phyloP scores from a whole-genome alignment of 345 rosid genomes.

The Salix dunnii region DNA sequence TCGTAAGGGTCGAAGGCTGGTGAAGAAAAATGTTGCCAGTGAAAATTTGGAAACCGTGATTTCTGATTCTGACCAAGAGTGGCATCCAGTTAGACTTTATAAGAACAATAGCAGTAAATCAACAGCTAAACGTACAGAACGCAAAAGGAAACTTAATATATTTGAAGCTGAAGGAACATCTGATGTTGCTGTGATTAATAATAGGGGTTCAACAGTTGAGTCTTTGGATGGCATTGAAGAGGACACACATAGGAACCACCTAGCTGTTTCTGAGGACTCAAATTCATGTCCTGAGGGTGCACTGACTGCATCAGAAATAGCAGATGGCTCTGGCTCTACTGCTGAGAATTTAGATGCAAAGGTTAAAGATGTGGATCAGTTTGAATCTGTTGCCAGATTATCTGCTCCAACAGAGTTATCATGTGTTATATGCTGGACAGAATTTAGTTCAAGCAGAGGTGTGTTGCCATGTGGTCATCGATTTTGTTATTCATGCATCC shows the following conservation, averaged over 20 bases:
- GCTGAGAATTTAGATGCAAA: conserved; percentile 20
- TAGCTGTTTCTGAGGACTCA: conserved; percentile 16
- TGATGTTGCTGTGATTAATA: conserved; percentile 17
- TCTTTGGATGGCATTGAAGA: conserved; percentile 42
- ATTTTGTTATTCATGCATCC: conserved; percentile 90
- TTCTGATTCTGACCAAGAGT: conserved; percentile 47
- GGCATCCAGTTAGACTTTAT: conserved; percentile 21
- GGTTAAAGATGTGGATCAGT: conserved; percentile 21
- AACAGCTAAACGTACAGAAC: conserved; percentile 16
- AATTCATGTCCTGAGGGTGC: conserved; percentile 16
- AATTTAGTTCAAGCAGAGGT: conserved; percentile 82
- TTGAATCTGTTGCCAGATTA: conserved; percentile 18
- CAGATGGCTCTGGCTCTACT: conserved; percentile 20
- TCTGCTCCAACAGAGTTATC: conserved; percentile 53
- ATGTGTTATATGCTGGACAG: conserved; percentile 92
- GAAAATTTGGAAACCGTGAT: conserved; percentile 23
- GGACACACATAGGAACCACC: conserved; percentile 23
- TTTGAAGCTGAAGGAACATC: conserved; percentile 41
- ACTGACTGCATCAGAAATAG: conserved; percentile 9
- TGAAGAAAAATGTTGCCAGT: conserved; percentile 37
- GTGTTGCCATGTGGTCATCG: conserved; percentile 89
- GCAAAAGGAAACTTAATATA: conserved; percentile 12
- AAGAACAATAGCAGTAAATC: background rate
- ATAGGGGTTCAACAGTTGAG: conserved; percentile 20
- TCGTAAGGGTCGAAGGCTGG: conserved; percentile 41